Conservation (phyloP, 2,329 filamentous ascomycete species). For the Zopfia rhizophila region DNA sequence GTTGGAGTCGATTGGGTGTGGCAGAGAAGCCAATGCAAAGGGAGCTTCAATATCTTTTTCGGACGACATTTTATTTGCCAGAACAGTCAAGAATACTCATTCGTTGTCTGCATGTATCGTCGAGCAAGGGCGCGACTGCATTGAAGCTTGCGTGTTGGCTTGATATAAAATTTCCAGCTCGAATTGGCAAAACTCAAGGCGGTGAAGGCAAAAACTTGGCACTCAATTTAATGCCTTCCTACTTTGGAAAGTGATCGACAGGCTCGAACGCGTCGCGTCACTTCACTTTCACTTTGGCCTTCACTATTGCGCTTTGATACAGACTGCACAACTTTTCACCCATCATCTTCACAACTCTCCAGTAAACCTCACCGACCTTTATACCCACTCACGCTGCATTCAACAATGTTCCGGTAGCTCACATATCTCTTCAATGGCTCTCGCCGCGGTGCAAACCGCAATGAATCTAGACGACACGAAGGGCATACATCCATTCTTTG, state of each 20-base stretch:
- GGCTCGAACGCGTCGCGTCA: conserved; percentile 20
- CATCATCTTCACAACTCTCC: conserved; percentile 13
- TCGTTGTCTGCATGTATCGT: conserved; percentile 22
- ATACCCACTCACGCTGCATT: background rate
- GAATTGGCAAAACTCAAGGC: conserved; percentile 5
- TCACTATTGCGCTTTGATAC: conserved; percentile 12
- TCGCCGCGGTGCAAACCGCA: conserved; percentile 45
- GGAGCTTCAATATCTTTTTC: conserved; percentile 49
- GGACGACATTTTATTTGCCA: conserved; percentile 49
- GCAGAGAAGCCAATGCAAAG: conserved; percentile 56
- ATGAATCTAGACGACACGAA: conserved; percentile 51
- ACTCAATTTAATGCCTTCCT: no score
- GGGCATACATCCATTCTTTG: conserved; percentile 52
- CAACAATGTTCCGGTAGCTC: conserved; percentile 29
- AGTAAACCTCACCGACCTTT: conserved; percentile 2
- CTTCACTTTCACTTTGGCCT: conserved; percentile 10
- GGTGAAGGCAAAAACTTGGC: conserved; percentile 25
- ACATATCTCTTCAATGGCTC: conserved; percentile 41
- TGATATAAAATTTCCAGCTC: background rate
- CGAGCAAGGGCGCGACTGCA: conserved; percentile 1
- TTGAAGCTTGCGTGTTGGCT: background rate
- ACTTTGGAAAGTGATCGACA: no score
- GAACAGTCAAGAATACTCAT: conserved; percentile 13
- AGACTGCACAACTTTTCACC: background rate
- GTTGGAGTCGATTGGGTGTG: conserved; percentile 53